Evolutionary conservation across 2,329 filamentous ascomycete genomes (phyloP).

Genomic region (Ceratocystis cubensis): DNA sequence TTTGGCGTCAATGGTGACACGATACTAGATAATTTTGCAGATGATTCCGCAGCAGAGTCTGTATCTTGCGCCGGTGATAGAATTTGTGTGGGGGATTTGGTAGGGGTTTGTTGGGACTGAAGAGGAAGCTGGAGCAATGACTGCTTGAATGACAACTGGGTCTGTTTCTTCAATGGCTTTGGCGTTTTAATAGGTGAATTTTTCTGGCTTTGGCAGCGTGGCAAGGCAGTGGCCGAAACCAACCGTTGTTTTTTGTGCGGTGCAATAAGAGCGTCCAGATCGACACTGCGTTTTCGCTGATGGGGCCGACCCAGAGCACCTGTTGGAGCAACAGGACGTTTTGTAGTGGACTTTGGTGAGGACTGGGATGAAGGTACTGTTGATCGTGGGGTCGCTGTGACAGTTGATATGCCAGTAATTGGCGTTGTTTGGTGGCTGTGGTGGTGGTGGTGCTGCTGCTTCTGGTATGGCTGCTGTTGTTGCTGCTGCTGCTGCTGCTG

Average conservation of each 20-base stretch:
- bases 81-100: not conserved
- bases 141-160: not conserved
- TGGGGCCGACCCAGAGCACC: not conserved
- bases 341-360: not conserved
- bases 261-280: conserved; percentile 15
- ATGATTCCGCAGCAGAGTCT: not conserved
- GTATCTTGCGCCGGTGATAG: not conserved
- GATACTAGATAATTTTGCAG: not conserved
- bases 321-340: not conserved
- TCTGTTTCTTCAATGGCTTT: not conserved
- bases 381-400: not conserved
- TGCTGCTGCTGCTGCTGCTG: conserved; percentile 6
- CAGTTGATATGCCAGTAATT: not conserved
- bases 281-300: conserved; percentile 17
- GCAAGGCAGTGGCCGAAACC: not conserved
- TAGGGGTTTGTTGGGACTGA: not conserved
- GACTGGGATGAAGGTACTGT: not conserved
- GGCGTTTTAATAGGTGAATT: not conserved
- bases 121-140: not conserved
- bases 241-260: conserved; percentile 14
- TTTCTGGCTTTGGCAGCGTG: not conserved
- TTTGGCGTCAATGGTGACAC: not conserved
- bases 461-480: not conserved
- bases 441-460: not conserved
- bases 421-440: conserved; percentile 2